Conservation (phyloP, 73 alveolate genomes). For the Paramecium sexaurelia region DNA sequence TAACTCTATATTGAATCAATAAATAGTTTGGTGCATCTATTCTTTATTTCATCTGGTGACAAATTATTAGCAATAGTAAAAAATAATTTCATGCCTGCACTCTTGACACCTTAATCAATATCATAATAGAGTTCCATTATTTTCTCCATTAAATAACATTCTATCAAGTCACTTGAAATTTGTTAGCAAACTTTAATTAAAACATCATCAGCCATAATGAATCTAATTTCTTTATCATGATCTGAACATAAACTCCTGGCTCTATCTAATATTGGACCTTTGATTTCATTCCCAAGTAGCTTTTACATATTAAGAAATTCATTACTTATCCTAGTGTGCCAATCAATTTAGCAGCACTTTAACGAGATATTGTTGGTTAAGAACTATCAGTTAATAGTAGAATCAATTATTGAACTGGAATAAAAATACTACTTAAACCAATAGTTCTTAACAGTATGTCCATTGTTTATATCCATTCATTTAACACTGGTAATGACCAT, state of each 20-base stretch:
- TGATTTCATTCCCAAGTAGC: conserved; percentile 45
- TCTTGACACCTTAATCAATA: conserved; percentile 41
- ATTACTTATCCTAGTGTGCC: conserved; percentile 57
- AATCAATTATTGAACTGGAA: conserved; percentile 22
- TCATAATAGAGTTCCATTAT: conserved; percentile 56
- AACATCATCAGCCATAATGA: conserved; percentile 65
- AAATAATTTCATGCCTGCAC: conserved; percentile 56
- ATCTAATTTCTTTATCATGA: conserved; percentile 63
- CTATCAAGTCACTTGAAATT: conserved; percentile 52
- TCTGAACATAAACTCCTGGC: conserved; percentile 65
- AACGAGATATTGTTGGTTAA: conserved; percentile 61
- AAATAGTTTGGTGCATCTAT: conserved; percentile 57
- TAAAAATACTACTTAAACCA: neutral
- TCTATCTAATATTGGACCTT: conserved; percentile 67
- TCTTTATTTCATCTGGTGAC: conserved; percentile 58
- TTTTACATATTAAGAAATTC: neutral
- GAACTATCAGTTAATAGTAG: conserved; percentile 59
- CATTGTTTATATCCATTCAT: conserved; percentile 41
- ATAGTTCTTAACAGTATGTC: neutral
- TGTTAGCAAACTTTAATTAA: conserved; percentile 43
- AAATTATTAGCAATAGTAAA: conserved; percentile 54
- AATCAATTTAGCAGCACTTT: conserved; percentile 52
- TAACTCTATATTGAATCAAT: conserved; percentile 58
- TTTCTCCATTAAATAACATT: conserved; percentile 56
- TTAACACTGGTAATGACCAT: conserved; percentile 64